Evolutionary conservation across 108 stramenopile genomes (phyloP), one percentile per base, ranked within the genome.

Genomic region (Discostella stelligeroides): DNA sequence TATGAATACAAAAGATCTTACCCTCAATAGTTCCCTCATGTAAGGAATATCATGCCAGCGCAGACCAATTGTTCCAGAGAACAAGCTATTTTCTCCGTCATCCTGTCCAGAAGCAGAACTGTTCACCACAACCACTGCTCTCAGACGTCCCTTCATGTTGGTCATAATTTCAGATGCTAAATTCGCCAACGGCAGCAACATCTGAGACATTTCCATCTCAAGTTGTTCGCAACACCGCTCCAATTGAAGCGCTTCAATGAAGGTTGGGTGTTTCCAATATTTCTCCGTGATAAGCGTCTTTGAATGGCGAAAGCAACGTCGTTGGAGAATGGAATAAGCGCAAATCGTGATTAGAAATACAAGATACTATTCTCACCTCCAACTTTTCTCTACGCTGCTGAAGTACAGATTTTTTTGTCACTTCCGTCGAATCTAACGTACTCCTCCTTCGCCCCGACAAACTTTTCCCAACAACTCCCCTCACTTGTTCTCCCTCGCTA

Each of bases 141-240:
- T 73, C 13, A 91, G 60, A 11, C 79, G 67, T 0, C 83, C 86
- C 55, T 80, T 76, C 66, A 80, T 81, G 28, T 85, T 67, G 27
- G 86, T 84, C 59, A 92, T 65, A 21, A 70, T 82, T 40, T 80
- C 79, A 6, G 88, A 65, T 5, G 91, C 90, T 21, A 95, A 42
- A 70, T 91, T 88, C n/a, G 88, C 60, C 67, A 92, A 85, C 5
- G 88, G 88, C 60, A 86, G 76, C 12, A 95, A 47, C 11, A 81
- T 80, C 28, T 83, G 62, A 20, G 87, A 86, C 84, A 95, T 88
- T 42, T 88, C 79, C 24, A 85, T 47, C 75, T 95, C 94, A 15
- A 90, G 41, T 53, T 73, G 42, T 68, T 91, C 94, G 66, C 78
- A 79, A 41, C 83, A 70, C 51, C 76, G 73, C 66, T 95, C 94